Evolutionary conservation across 371 early-diverging fungal species (phyloP), one percentile per base, ranked within the genome.

Genomic region (Hamiltosporidium tvaerminnensis): DNA sequence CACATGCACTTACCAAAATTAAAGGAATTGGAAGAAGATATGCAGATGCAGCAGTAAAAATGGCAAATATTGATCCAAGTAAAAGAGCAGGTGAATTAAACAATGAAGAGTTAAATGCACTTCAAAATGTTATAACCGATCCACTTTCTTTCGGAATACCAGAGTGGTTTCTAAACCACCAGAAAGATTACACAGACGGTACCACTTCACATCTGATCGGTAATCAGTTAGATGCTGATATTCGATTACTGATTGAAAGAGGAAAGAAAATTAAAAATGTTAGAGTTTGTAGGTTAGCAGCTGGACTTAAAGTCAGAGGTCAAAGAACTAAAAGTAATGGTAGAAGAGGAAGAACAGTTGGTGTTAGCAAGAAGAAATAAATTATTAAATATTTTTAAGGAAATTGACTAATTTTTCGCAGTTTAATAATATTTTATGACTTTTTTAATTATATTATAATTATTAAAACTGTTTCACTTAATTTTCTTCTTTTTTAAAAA

Each of bases 11-110:
- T 77, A 92, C 92, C 68, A 81, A 84, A 80, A 92, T 96, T 82
- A 88, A 87, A 85, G 96, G 96, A 84, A 86, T 92, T 65, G 96
- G 96, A 82, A 86, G 89, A 69, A 86, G 96, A 77, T 91, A 90
- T 82, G 82, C 95, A 77, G 90, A 87, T 86, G 78, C 92, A 75
- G 88, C 90, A 65, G 89, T 89, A 83, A 90, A 91, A 84, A 91
- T 90, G 85, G 92, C 94, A 67, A 92, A 91, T 76, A 82, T 96
- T 71, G 90, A 91, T 82, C 72, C 87, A 68, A 83, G 74, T 81
- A 92, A 91, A 85, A 85, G 87, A 80, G 95, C 95, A 70, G 96
- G 96, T 83, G 93, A 94, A 81, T 83, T 92, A 68, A 82, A 84
- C 77, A 81, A 82, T 76, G 91, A 89, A 74, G 91, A 91, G 81